Conservation (phyloP, 352 stramenopile genomes). For the Globisporangium polare region DNA sequence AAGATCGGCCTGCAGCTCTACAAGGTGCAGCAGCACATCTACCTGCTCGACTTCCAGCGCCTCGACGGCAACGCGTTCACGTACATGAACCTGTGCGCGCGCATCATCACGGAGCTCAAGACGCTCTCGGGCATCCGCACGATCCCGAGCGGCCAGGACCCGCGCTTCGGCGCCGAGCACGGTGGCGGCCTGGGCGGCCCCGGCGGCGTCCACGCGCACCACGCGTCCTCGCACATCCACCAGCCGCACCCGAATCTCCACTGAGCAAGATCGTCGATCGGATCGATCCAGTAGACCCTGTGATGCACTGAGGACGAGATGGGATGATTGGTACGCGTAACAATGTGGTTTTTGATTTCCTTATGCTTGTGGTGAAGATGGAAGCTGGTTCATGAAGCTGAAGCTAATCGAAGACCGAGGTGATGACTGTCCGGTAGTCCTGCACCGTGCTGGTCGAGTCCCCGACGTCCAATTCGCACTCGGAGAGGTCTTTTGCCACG, state of each 20-base stretch:
- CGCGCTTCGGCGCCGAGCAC: slow-evolving; percentile 43
- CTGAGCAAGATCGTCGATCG: not conserved
- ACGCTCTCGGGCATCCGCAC: slow-evolving; percentile 85
- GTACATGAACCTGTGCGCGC: slow-evolving; percentile 99
- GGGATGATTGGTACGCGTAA: slow-evolving; percentile 11
- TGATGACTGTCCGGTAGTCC: slow-evolving; percentile 7
- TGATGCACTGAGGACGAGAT: not conserved
- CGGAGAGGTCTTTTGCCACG: slow-evolving; percentile 14
- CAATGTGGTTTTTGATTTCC: slow-evolving; percentile 1
- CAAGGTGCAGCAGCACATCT: slow-evolving; percentile 98
- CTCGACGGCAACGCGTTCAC: slow-evolving; percentile 96
- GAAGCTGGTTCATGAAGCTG: slow-evolving; percentile 3
- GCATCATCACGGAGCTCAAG: slow-evolving; percentile 99
- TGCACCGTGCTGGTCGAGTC: slow-evolving; percentile 15
- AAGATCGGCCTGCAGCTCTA: slow-evolving; percentile 97
- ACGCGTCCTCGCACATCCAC: slow-evolving; percentile 50
- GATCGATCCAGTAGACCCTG: not conserved
- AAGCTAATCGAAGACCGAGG: slow-evolving; percentile 14
- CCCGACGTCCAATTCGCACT: slow-evolving; percentile 18
- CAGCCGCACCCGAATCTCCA: slow-evolving; percentile 31
- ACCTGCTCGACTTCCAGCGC: slow-evolving; percentile 98
- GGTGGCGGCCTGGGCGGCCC: slow-evolving; percentile 31
- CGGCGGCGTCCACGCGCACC: slow-evolving; percentile 21
- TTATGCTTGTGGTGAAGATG: not conserved
- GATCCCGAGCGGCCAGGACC: slow-evolving; percentile 42